Percentiles rank a stretch among this genome's conserved stretches.
Evolutionary conservation across 2,329 filamentous ascomycete species (phyloP).

Genomic region (Monosporascus sp.): DNA sequence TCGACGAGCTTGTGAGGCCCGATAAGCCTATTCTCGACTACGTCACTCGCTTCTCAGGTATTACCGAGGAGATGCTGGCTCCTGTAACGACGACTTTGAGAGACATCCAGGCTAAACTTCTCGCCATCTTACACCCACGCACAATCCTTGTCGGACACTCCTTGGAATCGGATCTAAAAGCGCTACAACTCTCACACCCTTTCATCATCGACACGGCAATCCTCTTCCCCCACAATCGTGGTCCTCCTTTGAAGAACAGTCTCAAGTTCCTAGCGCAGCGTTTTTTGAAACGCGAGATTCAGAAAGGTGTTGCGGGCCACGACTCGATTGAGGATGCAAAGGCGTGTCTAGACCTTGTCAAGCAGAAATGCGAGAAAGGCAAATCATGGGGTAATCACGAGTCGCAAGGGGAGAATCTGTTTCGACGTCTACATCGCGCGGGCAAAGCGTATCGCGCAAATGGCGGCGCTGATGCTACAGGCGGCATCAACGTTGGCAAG

Average conservation of each 20-base stretch:
- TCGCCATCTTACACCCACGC: slow-evolving; percentile 65
- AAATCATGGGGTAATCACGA: slow-evolving; percentile 80
- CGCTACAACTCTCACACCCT: slow-evolving; percentile 81
- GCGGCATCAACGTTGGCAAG: slow-evolving; percentile 52
- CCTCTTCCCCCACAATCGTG: slow-evolving; percentile 84
- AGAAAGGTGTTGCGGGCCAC: slow-evolving; percentile 73
- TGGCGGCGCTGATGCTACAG: slow-evolving; percentile 51
- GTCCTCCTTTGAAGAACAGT: slow-evolving; percentile 82
- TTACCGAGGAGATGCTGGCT: slow-evolving; percentile 79
- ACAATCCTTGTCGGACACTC: slow-evolving; percentile 78
- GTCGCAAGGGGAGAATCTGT: slow-evolving; percentile 78
- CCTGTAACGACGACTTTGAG: slow-evolving; percentile 75
- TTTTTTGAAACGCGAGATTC: slow-evolving; percentile 81
- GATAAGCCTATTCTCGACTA: slow-evolving; percentile 86
- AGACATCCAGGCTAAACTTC: slow-evolving; percentile 77
- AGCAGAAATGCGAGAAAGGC: slow-evolving; percentile 93
- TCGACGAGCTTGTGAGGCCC: slow-evolving; percentile 92
- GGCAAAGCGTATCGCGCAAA: slow-evolving; percentile 59
- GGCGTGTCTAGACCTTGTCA: slow-evolving; percentile 87
- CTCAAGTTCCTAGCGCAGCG: slow-evolving; percentile 87
- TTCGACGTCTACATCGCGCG: slow-evolving; percentile 69
- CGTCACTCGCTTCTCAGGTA: slow-evolving; percentile 86
- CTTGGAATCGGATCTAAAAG: slow-evolving; percentile 77
- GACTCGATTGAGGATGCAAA: slow-evolving; percentile 90
- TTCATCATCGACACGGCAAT: slow-evolving; percentile 91